Evolutionary conservation across 2,329 filamentous ascomycete genomes (phyloP).

Genomic region (Aspergillus transmontanensis): DNA sequence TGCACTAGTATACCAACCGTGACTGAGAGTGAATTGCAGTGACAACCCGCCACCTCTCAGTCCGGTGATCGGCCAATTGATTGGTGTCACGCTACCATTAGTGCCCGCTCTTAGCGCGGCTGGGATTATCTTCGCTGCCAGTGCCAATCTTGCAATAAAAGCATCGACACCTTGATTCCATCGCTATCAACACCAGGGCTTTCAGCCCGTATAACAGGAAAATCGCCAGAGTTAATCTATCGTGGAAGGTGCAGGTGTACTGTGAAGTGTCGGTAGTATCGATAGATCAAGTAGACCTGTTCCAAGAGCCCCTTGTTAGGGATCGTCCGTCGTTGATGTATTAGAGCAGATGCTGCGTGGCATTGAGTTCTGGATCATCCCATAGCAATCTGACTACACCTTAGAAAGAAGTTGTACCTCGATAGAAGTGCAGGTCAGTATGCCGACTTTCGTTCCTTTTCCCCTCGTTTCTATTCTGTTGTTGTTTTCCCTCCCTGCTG

Average conservation of each 20-base stretch:
- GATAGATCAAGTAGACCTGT: neutral
- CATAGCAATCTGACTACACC: neutral
- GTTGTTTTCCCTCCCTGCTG: neutral
- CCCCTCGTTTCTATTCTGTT: neutral
- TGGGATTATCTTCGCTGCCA: neutral
- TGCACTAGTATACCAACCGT: neutral
- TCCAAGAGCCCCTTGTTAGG: no score
- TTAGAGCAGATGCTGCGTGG: neutral
- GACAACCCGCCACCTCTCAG: no score
- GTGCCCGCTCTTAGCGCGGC: conserved; percentile 7
- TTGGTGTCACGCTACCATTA: conserved; percentile 3
- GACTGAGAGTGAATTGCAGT: neutral
- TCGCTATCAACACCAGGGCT: neutral
- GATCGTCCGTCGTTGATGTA: neutral
- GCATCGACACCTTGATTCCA: neutral
- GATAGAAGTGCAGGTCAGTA: neutral
- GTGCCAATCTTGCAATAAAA: neutral
- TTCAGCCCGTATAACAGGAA: neutral
- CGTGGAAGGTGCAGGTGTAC: neutral
- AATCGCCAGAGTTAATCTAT: neutral
- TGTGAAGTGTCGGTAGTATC: neutral
- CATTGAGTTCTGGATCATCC: neutral
- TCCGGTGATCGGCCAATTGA: neutral
- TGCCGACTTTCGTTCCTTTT: neutral
- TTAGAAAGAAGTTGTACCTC: neutral